A percentile compares a stretch with the other conserved stretches of the same genome.
Evolutionary conservation across 257 asterid species (phyloP).

Genomic region (Nyctanthes arbortristis): DNA sequence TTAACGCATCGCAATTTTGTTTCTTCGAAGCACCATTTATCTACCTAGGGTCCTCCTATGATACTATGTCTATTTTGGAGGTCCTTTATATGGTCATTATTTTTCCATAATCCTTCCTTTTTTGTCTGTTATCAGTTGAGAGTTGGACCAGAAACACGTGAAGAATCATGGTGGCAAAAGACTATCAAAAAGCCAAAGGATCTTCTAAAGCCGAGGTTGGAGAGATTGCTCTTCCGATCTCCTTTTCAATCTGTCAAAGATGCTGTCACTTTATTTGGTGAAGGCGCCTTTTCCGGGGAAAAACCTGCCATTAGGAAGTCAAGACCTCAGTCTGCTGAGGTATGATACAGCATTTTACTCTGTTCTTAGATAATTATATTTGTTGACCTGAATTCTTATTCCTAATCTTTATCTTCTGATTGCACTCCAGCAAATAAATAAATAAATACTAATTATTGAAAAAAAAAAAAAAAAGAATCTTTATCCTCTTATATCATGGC

Average conservation of each 20-base stretch:
- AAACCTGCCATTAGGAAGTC: slow-evolving; percentile 63
- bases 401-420: not conserved
- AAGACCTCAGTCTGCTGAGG: slow-evolving; percentile 78
- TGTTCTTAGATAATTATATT: not conserved
- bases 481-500: not conserved
- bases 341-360: slow-evolving; percentile 26
- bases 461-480: too few relatives aligned
- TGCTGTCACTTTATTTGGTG: slow-evolving; percentile 93
- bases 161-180: slow-evolving; percentile 80
- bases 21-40: not conserved
- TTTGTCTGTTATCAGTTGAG: slow-evolving; percentile 33
- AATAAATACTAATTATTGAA: too few relatives aligned
- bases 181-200: slow-evolving; percentile 55
- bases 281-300: slow-evolving; percentile 88
- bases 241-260: slow-evolving; percentile 96
- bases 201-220: slow-evolving; percentile 73
- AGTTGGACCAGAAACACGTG: slow-evolving; percentile 22
- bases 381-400: not conserved
- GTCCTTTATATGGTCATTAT: slow-evolving; percentile 3
- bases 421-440: too few relatives aligned
- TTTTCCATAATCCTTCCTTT: slow-evolving; percentile 7
- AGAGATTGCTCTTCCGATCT: too few relatives aligned
- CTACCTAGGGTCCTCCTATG: not conserved
- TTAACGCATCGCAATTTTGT: too few relatives aligned
- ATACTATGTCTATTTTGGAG: not conserved